Percentiles rank a stretch among this genome's conserved stretches.
Conservation (phyloP, 116 monocot species). For the Iris pallida region DNA sequence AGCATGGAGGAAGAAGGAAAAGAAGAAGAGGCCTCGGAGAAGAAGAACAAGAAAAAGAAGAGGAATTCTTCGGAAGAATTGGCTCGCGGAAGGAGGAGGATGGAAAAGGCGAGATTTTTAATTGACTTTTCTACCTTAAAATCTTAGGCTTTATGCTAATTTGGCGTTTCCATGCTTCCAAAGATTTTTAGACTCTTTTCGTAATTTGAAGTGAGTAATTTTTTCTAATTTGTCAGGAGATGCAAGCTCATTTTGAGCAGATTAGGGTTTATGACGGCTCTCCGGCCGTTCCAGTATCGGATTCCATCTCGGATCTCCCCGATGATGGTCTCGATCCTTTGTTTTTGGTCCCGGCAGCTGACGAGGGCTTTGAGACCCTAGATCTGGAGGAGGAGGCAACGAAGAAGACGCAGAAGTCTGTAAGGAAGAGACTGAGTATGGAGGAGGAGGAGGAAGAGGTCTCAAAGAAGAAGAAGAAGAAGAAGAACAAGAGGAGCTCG, state of each 20-base stretch:
- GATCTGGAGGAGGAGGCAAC: neutral
- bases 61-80: conserved; percentile 29
- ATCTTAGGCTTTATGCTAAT: neutral
- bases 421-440: conserved; percentile 37
- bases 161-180: too few species aligned
- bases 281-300: too few species aligned
- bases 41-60: conserved; percentile 31
- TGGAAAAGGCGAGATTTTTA: conserved; percentile 47
- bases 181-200: too few species aligned
- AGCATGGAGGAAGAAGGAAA: conserved; percentile 14
- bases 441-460: conserved; percentile 18
- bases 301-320: neutral
- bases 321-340: conserved; percentile 35
- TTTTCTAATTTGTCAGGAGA: too few species aligned
- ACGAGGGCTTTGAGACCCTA: neutral
- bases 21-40: conserved; percentile 10
- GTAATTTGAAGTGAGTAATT: too few species aligned
- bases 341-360: conserved; percentile 1
- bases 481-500: conserved; percentile 19
- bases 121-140: too few species aligned
- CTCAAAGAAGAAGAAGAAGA: conserved; percentile 29
- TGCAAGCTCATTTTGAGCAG: too few species aligned
- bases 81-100: conserved; percentile 34
- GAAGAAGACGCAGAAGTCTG: conserved; percentile 28
- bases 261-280: too few species aligned